Percentiles rank a stretch among this genome's conserved stretches.
Evolutionary conservation across 495 filamentous ascomycete species (phyloP).

Genomic region (Talaromyces adpressus): DNA sequence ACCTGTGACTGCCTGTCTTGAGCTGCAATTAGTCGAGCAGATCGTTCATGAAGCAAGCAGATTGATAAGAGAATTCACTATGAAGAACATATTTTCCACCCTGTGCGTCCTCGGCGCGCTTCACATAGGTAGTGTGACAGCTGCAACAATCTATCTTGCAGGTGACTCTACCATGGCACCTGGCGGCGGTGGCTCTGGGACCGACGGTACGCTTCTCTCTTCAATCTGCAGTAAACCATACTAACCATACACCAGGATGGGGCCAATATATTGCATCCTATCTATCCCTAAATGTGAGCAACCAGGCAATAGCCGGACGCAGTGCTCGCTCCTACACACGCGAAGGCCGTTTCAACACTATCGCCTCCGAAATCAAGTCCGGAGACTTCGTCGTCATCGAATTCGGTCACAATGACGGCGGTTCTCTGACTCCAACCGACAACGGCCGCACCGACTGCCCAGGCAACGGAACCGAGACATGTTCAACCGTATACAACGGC

Average conservation of each 20-base stretch:
- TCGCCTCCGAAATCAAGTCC: constrained; percentile 37
- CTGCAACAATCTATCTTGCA: constrained; percentile 41
- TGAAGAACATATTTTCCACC: background rate
- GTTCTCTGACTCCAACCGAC: constrained; percentile 45
- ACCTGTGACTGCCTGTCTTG: background rate
- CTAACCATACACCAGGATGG: constrained; percentile 40
- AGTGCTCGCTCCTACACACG: constrained; percentile 54
- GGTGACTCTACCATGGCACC: constrained; percentile 53
- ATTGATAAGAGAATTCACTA: background rate
- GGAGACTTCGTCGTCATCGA: constrained; percentile 57
- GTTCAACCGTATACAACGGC: constrained; percentile 43
- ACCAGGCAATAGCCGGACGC: constrained; percentile 53
- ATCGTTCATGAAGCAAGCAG: background rate
- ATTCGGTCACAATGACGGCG: constrained; percentile 63
- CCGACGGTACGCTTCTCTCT: constrained; percentile 14
- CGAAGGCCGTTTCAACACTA: constrained; percentile 51
- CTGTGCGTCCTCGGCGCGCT: background rate
- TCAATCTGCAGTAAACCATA: background rate
- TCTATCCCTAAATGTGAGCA: constrained; percentile 38
- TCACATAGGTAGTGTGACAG: background rate
- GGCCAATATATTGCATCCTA: constrained; percentile 48
- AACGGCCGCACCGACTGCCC: constrained; percentile 55
- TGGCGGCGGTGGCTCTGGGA: constrained; percentile 28
- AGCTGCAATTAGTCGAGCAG: background rate
- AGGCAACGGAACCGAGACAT: constrained; percentile 48